These are phyloP conservation scores for Fragilariopsis cylindrus DNA, from an alignment of 108 stramenopile genomes.

Conservation along the genomic window DNA sequence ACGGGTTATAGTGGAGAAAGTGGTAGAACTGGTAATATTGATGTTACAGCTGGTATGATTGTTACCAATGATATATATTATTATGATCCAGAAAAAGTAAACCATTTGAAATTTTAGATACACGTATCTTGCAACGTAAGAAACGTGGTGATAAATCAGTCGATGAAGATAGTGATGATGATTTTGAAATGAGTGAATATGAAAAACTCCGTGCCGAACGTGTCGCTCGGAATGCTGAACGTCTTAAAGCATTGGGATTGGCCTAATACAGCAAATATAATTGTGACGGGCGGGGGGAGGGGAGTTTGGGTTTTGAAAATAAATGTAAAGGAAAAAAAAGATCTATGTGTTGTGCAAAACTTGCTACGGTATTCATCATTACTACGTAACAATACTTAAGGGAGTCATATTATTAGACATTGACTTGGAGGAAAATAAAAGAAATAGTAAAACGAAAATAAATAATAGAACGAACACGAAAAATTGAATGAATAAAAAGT, in stretches of 20 bases:
- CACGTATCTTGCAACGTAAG: slow-evolving; percentile 58
- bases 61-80: slow-evolving; percentile 66
- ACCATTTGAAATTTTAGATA: slow-evolving; percentile 70
- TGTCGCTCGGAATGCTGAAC: slow-evolving; percentile 83
- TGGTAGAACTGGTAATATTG: slow-evolving; percentile 17
- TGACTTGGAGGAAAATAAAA: too few relatives aligned
- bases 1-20: not conserved
- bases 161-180: slow-evolving; percentile 55
- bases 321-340: too few relatives aligned
- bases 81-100: slow-evolving; percentile 39
- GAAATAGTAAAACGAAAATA: too few relatives aligned
- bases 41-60: slow-evolving; percentile 53
- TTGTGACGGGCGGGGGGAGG: too few relatives aligned
- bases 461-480: too few relatives aligned
- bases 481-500: too few relatives aligned
- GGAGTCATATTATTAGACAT: too few relatives aligned
- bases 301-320: too few relatives aligned
- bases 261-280: slow-evolving; percentile 34
- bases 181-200: slow-evolving; percentile 85
- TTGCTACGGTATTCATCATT: too few relatives aligned
- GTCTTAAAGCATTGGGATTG: slow-evolving; percentile 78
- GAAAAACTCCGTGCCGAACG: slow-evolving; percentile 83
- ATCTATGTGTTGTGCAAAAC: too few relatives aligned
- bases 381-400: too few relatives aligned
- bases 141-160: slow-evolving; percentile 39